Conservation (phyloP, 2,329 filamentous ascomycete species). For the Penicillium sp. region DNA sequence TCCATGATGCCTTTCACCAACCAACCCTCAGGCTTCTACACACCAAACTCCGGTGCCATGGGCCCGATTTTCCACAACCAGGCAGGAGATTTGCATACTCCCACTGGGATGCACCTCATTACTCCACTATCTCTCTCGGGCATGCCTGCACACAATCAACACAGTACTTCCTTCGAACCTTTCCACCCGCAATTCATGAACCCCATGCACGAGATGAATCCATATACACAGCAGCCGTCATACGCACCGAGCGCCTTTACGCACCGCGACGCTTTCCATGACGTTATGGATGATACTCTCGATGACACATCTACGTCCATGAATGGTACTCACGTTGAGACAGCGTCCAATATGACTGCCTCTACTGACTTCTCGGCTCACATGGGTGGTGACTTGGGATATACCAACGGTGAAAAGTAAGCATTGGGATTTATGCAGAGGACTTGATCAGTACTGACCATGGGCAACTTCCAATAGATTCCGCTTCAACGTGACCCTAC, state of each 20-base stretch:
- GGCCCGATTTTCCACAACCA: slow-evolving; percentile 75
- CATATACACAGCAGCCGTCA: slow-evolving; percentile 60
- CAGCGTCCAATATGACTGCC: slow-evolving; percentile 46
- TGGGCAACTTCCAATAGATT: slow-evolving; percentile 52
- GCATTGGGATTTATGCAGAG: slow-evolving; percentile 28
- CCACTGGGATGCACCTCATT: slow-evolving; percentile 67
- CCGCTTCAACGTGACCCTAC: slow-evolving; percentile 82
- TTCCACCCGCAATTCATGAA: slow-evolving; percentile 58
- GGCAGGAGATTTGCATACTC: slow-evolving; percentile 83
- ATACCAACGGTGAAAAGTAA: slow-evolving; percentile 52
- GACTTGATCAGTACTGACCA: too few species aligned
- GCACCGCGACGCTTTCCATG: slow-evolving; percentile 75
- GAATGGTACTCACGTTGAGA: slow-evolving; percentile 53
- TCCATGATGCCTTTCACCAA: slow-evolving; percentile 75
- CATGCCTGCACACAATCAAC: slow-evolving; percentile 60
- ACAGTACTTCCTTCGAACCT: slow-evolving; percentile 54
- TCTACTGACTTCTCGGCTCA: slow-evolving; percentile 29
- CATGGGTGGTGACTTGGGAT: slow-evolving; percentile 23
- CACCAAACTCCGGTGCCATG: slow-evolving; percentile 75
- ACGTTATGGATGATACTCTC: slow-evolving; percentile 65
- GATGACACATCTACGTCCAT: slow-evolving; percentile 61
- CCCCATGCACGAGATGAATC: slow-evolving; percentile 65
- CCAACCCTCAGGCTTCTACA: slow-evolving; percentile 79
- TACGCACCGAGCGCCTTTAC: slow-evolving; percentile 78
- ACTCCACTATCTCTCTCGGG: slow-evolving; percentile 79